A percentile compares a stretch with the other conserved stretches of the same genome.
Evolutionary conservation across 2,329 filamentous ascomycete species (phyloP).

Genomic region (Monascus ruber): DNA sequence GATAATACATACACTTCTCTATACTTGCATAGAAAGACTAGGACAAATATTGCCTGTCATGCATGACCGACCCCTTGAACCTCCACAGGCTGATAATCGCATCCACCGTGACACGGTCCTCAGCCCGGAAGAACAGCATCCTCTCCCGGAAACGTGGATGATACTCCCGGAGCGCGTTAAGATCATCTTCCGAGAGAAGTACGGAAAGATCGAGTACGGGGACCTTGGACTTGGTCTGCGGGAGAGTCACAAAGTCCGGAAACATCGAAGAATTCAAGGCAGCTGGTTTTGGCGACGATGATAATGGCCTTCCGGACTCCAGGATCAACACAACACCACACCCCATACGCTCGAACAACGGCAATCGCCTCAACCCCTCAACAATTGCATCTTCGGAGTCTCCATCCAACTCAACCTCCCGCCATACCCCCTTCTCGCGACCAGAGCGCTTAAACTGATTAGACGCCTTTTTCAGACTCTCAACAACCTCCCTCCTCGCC

Average conservation of each 20-base stretch:
- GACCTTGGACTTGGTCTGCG: conserved; percentile 17
- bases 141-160: conserved; percentile 18
- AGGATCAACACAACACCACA: conserved; percentile 20
- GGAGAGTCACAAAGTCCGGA: conserved; percentile 19
- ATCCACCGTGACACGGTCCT: conserved; percentile 14
- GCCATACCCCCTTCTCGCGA: conserved; percentile 16
- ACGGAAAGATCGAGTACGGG: conserved; percentile 27
- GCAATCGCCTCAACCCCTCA: conserved; percentile 10
- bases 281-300: not conserved
- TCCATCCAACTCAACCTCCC: conserved; percentile 9
- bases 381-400: conserved; percentile 10
- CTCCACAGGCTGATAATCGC: conserved; percentile 29
- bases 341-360: conserved; percentile 16
- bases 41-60: conserved; percentile 1
- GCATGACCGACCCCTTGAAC: conserved; percentile 20
- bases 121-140: conserved; percentile 26
- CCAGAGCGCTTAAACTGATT: conserved; percentile 9
- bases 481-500: conserved; percentile 25
- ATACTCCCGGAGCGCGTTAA: conserved; percentile 16
- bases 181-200: conserved; percentile 19
- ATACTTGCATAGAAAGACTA: no score
- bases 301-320: conserved; percentile 1
- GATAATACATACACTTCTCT: not conserved
- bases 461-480: conserved; percentile 24
- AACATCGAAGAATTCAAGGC: conserved; percentile 1